Evolutionary conservation across 139 green algal species (phyloP).

Genomic region (Micractinium sp.): DNA sequence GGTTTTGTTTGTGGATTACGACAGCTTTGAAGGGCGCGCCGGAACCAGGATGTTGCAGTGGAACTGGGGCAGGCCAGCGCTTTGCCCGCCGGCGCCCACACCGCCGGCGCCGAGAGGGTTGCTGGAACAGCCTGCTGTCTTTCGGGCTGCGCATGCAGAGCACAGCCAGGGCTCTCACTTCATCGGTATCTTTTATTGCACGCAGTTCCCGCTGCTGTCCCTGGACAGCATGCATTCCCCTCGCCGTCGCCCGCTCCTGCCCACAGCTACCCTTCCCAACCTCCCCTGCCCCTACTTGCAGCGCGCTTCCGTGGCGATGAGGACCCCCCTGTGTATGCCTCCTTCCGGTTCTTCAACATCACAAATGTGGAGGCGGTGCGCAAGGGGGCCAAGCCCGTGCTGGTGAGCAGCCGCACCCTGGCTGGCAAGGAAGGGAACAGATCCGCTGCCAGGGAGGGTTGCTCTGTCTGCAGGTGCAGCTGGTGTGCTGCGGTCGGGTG

Average conservation of each 20-base stretch:
- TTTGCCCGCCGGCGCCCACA: not conserved
- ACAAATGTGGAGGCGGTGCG: constrained; percentile 61
- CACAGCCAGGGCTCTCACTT: too few relatives aligned
- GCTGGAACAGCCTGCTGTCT: not conserved
- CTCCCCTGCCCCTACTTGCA: not conserved
- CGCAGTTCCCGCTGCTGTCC: too few relatives aligned
- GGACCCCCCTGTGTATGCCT: not conserved
- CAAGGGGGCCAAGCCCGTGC: constrained; percentile 42
- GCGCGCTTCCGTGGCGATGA: not conserved
- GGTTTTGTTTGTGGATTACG: too few relatives aligned
- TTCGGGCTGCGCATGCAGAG: too few relatives aligned
- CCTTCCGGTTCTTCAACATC: constrained; percentile 62
- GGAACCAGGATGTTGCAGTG: too few relatives aligned
- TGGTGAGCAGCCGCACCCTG: constrained; percentile 41
- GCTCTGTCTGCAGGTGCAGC: not conserved
- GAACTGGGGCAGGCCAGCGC: too few relatives aligned
- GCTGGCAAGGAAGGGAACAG: not conserved
- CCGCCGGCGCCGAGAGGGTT: not conserved
- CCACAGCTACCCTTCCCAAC: too few relatives aligned
- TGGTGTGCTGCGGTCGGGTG: not conserved
- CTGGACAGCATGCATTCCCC: too few relatives aligned
- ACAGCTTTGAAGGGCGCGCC: not conserved
- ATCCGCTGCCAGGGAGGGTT: not conserved
- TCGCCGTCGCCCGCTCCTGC: too few relatives aligned
- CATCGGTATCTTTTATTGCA: too few relatives aligned